A percentile compares a stretch with the other conserved stretches of the same genome.
These are phyloP conservation scores for Patellifolia procumbens DNA, from an alignment of 179 eudicot species.

Conservation along the genomic window DNA sequence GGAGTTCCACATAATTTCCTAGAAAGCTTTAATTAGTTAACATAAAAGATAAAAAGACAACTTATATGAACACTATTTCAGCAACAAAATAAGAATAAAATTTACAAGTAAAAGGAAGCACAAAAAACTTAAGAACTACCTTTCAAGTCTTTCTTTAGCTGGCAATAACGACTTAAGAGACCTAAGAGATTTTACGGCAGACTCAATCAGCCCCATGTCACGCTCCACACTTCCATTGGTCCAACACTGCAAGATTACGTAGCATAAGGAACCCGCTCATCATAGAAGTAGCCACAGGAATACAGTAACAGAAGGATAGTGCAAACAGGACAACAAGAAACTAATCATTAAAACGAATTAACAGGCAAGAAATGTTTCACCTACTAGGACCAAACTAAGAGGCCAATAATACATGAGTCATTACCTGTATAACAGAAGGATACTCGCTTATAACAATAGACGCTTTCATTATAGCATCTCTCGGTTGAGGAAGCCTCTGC, in stretches of 20 bases:
- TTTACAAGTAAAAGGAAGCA: background rate
- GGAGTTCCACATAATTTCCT: background rate
- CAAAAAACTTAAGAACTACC: slow-evolving; percentile 41
- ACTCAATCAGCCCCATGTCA: slow-evolving; percentile 74
- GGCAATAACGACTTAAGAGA: slow-evolving; percentile 65
- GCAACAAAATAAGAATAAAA: background rate
- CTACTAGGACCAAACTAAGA: slow-evolving; percentile 1
- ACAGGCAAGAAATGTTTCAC: background rate
- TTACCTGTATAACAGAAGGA: slow-evolving; percentile 68
- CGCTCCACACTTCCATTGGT: slow-evolving; percentile 59
- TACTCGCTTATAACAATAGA: slow-evolving; percentile 79
- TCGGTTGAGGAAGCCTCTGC: slow-evolving; percentile 87
- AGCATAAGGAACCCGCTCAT: background rate
- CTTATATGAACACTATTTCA: background rate
- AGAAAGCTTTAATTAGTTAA: background rate
- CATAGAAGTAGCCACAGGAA: background rate
- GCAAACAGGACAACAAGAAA: background rate
- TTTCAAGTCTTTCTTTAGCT: slow-evolving; percentile 70
- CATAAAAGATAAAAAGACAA: background rate
- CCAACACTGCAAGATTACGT: slow-evolving; percentile 49
- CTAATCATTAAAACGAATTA: too few species aligned
- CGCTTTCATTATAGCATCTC: slow-evolving; percentile 51
- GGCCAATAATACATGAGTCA: slow-evolving; percentile 2
- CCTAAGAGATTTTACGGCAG: slow-evolving; percentile 66
- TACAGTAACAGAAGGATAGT: background rate